These are phyloP conservation scores for Lactarius sanguifluus DNA, from an alignment of 768 basidiomycete species.

Conservation along the genomic window DNA sequence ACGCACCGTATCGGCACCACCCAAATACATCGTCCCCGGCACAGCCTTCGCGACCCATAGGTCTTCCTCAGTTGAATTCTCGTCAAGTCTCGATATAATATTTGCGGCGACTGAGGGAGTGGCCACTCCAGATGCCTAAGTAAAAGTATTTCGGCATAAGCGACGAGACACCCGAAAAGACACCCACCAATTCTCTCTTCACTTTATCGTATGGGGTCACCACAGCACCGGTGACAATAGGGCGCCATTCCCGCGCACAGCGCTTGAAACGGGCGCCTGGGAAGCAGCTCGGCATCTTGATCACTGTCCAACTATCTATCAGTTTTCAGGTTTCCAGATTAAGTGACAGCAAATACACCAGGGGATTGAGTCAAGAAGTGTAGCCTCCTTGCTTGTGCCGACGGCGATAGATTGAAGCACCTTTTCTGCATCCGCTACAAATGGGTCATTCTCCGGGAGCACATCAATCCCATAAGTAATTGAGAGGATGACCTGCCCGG, in stretches of 20 bases:
- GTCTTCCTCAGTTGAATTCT: conserved; percentile 3
- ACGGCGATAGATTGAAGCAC: neutral
- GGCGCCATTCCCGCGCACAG: neutral
- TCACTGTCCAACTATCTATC: neutral
- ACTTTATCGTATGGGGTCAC: neutral
- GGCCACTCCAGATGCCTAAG: neutral
- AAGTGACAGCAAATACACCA: neutral
- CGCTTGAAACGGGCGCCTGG: neutral
- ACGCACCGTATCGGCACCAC: neutral
- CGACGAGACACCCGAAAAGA: neutral
- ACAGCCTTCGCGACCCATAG: neutral
- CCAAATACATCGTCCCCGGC: neutral
- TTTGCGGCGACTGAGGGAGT: neutral
- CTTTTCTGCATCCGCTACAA: neutral
- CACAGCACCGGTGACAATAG: neutral
- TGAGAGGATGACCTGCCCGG: neutral
- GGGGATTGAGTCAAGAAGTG: neutral
- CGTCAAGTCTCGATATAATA: neutral
- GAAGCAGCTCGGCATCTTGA: neutral
- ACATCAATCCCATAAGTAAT: neutral
- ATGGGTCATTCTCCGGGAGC: neutral
- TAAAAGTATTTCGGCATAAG: neutral
- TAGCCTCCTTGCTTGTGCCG: neutral
- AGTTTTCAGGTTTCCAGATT: neutral
- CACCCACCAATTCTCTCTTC: neutral